These are phyloP conservation scores for Talaromyces albobiverticillius DNA, from an alignment of 2,329 filamentous ascomycete species.

Conservation along the genomic window DNA sequence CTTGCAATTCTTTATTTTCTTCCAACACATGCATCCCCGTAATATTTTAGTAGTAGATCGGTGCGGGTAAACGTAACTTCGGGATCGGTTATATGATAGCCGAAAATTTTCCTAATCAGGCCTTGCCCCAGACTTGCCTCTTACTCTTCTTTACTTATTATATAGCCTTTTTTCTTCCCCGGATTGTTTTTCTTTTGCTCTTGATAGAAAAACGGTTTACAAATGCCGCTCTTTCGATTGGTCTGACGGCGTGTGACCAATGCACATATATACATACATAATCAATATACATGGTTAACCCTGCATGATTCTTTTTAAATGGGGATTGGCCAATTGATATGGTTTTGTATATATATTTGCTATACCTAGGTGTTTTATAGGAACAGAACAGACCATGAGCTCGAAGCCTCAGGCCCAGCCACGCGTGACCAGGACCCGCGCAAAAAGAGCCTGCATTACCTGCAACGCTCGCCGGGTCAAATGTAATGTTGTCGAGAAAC, in stretches of 20 bases:
- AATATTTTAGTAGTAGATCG: too few species aligned
- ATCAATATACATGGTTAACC: too few species aligned
- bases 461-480: slow-evolving; percentile 47
- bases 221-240: slow-evolving; percentile 11
- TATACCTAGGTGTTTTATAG: background rate
- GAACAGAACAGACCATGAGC: slow-evolving; percentile 4
- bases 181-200: background rate
- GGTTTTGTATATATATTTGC: background rate
- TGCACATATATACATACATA: too few species aligned
- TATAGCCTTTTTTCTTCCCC: background rate
- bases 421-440: slow-evolving; percentile 25
- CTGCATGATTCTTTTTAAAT: background rate
- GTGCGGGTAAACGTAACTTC: too few species aligned
- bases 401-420: slow-evolving; percentile 5
- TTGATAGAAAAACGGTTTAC: background rate
- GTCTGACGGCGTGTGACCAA: slow-evolving; percentile 1
- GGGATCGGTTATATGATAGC: slow-evolving; percentile 15
- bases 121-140: too few species aligned
- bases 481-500: slow-evolving; percentile 45
- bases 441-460: slow-evolving; percentile 43
- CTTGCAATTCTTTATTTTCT: too few species aligned
- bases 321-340: background rate
- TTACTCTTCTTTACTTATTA: background rate
- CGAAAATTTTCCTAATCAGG: slow-evolving; percentile 1
- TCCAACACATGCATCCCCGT: too few species aligned